These are phyloP conservation scores for Rhinocladiella mackenziei DNA, from an alignment of 2,329 filamentous ascomycete genomes.

Conservation along the genomic window DNA sequence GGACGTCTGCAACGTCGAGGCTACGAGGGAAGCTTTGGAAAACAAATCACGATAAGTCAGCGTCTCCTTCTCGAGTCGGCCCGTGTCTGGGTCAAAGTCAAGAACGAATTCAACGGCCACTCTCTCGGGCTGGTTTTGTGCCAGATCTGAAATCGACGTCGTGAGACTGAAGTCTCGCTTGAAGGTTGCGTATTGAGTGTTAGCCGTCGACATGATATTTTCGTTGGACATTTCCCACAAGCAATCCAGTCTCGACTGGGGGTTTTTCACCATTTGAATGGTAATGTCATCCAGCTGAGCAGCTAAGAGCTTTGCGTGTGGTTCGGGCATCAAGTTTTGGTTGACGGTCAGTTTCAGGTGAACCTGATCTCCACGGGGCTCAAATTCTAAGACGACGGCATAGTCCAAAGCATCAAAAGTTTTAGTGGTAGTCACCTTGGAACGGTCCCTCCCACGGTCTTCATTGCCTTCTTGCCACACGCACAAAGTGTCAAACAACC, in stretches of 20 bases:
- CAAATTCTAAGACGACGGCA: conserved; percentile 69
- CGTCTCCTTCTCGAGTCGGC: conserved; percentile 35
- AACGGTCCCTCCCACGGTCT: conserved; percentile 33
- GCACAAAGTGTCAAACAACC: conserved; percentile 72
- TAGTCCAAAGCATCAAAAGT: conserved; percentile 73
- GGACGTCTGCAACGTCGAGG: conserved; percentile 49
- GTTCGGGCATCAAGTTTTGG: conserved; percentile 49
- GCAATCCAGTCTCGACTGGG: conserved; percentile 31
- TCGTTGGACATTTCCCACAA: conserved; percentile 17
- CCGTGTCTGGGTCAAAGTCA: conserved; percentile 40
- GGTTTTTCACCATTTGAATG: conserved; percentile 40
- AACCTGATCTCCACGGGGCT: conserved; percentile 54
- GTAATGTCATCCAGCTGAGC: conserved; percentile 59
- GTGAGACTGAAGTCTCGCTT: conserved; percentile 46
- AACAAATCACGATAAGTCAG: conserved; percentile 67
- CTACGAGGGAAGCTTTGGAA: conserved; percentile 59
- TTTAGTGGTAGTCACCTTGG: conserved; percentile 52
- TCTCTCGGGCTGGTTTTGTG: conserved; percentile 46
- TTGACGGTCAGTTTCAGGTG: conserved; percentile 55
- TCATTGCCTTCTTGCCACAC: conserved; percentile 75
- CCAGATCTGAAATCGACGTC: conserved; percentile 53
- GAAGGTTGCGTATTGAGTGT: conserved; percentile 38
- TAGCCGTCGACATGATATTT: conserved; percentile 49
- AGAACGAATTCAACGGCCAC: conserved; percentile 63
- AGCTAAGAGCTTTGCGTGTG: conserved; percentile 55